Conservation (phyloP, 1,284 basidiomycete genomes). For the Pulchroboletus neoregius region DNA sequence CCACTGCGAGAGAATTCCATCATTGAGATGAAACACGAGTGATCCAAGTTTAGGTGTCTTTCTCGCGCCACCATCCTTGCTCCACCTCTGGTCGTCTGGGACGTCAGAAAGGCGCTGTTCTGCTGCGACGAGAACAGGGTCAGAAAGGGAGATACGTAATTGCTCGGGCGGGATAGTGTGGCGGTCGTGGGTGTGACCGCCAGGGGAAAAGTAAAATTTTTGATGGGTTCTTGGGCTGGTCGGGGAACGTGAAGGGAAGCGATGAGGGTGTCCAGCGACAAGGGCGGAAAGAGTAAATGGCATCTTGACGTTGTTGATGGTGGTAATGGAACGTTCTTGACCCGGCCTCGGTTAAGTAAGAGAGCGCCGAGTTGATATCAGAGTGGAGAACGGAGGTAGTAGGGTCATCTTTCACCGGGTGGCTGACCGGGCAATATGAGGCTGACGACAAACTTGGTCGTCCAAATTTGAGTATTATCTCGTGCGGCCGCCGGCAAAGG, state of each 20-base stretch:
- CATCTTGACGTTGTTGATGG: conserved; percentile 10
- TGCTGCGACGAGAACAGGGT: conserved; percentile 24
- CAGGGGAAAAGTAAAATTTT: conserved; percentile 16
- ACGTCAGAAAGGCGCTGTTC: conserved; percentile 13
- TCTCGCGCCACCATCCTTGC: conserved; percentile 1
- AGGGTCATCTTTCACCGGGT: background rate
- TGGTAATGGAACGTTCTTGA: conserved; percentile 2
- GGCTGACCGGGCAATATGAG: conserved; percentile 18
- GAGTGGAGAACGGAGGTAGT: background rate
- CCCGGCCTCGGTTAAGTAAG: too few relatives aligned
- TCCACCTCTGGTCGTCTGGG: background rate
- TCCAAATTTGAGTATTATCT: background rate
- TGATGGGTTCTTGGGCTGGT: background rate
- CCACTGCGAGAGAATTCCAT: background rate
- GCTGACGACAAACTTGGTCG: conserved; percentile 7
- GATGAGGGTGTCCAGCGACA: background rate
- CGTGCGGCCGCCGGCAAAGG: background rate
- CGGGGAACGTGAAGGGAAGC: background rate
- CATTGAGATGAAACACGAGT: background rate
- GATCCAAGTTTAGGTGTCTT: background rate
- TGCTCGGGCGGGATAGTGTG: conserved; percentile 13
- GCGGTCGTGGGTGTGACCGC: conserved; percentile 11
- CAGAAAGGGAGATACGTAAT: conserved; percentile 23
- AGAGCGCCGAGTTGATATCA: too few relatives aligned
- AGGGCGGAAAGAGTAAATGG: conserved; percentile 5